phyloP scores from a whole-genome alignment of 2,329 filamentous ascomycete species.

The Moelleriella libera region DNA sequence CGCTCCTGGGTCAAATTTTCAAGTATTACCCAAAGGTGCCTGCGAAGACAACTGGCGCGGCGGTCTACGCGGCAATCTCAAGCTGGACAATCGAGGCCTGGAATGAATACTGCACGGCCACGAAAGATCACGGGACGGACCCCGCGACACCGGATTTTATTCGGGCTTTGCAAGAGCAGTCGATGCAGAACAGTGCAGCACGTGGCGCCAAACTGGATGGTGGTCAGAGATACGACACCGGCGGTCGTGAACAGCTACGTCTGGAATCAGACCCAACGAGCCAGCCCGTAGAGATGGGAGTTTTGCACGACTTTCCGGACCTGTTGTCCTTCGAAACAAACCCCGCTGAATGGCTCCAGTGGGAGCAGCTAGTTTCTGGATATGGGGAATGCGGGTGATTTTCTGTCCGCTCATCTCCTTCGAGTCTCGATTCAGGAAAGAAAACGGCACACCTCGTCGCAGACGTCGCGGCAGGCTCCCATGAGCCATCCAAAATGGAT shows the following conservation, averaged over 20 bases:
- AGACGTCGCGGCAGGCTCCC: too few relatives aligned
- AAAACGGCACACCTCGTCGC: too few relatives aligned
- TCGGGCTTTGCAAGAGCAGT: background rate
- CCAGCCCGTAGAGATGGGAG: background rate
- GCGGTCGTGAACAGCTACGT: too few relatives aligned
- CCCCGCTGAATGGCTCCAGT: slow-evolving; percentile 5
- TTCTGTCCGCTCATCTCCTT: too few relatives aligned
- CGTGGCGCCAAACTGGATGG: too few relatives aligned
- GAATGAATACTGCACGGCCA: slow-evolving; percentile 2
- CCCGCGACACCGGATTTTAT: slow-evolving; percentile 3
- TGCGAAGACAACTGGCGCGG: slow-evolving; percentile 7
- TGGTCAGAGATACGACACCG: too few relatives aligned
- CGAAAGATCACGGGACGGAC: background rate
- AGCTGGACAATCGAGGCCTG: slow-evolving; percentile 6
- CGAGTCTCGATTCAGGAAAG: too few relatives aligned
- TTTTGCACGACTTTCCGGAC: background rate
- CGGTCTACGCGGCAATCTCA: slow-evolving; percentile 7
- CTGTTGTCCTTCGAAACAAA: slow-evolving; percentile 4
- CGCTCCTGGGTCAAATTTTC: slow-evolving; percentile 11
- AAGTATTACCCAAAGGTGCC: slow-evolving; percentile 10
- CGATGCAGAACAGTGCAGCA: too few relatives aligned
- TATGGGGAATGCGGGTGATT: background rate
- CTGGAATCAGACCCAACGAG: too few relatives aligned
- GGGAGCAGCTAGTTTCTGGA: slow-evolving; percentile 3
- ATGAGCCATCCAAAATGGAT: too few relatives aligned